These are phyloP conservation scores for Colletotrichum graminicola DNA, from an alignment of 2,329 filamentous ascomycete genomes.

Conservation along the genomic window DNA sequence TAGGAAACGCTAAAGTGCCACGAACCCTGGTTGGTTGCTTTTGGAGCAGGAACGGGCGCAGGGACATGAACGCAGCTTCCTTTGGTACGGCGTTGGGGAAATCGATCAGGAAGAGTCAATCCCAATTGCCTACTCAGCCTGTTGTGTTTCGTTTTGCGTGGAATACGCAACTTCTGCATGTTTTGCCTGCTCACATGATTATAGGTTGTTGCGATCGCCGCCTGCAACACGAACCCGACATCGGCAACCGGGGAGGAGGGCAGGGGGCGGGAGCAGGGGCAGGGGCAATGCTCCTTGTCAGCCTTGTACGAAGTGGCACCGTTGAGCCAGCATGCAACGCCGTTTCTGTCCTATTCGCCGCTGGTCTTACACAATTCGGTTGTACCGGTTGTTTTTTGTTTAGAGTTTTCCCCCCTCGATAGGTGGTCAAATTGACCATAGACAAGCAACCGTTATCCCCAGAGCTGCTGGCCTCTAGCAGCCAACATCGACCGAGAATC, in stretches of 20 bases:
- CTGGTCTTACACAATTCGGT: conserved; percentile 3
- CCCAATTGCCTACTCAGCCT: background rate
- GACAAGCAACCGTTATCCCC: background rate
- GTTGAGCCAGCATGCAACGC: conserved; percentile 16
- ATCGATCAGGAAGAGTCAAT: no score
- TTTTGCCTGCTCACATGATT: conserved; percentile 30
- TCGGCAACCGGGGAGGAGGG: background rate
- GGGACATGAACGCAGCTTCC: background rate
- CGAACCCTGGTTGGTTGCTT: background rate
- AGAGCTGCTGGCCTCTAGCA: background rate
- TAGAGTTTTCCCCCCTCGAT: background rate
- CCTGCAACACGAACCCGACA: conserved; percentile 9
- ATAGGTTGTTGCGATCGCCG: conserved; percentile 6
- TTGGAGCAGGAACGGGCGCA: no score
- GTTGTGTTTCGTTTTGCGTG: background rate
- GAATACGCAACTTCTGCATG: conserved; percentile 13
- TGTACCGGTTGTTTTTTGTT: background rate
- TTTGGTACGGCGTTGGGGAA: background rate
- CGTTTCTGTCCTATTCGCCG: conserved; percentile 20
- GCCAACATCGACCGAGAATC: background rate
- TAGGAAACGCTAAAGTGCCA: background rate
- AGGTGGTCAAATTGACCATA: background rate
- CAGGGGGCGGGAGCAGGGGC: no score
- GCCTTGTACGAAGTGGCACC: background rate
- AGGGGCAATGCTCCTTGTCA: background rate